A percentile compares a stretch with the other conserved stretches of the same genome.
These are phyloP conservation scores for Scutellospora calospora DNA, from an alignment of 371 early-diverging fungal species.

Conservation along the genomic window DNA sequence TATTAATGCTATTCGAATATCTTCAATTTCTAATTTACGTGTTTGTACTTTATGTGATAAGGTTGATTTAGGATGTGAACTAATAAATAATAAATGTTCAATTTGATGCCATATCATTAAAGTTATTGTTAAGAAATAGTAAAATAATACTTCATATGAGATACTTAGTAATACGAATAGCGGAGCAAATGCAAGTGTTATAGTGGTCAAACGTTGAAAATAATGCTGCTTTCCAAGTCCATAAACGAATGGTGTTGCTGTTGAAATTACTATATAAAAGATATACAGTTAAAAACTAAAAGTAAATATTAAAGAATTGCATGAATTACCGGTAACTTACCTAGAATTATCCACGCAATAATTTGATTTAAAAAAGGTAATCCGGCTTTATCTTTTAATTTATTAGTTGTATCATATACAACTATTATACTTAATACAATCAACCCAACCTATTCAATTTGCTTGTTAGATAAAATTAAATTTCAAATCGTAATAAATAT, in stretches of 20 bases:
- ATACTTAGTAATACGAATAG: constrained; percentile 87
- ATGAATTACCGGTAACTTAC: constrained; percentile 51
- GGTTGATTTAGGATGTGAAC: too few species aligned
- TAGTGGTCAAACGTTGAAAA: constrained; percentile 76
- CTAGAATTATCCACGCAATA: constrained; percentile 73
- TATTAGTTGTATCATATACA: constrained; percentile 62
- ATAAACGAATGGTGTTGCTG: constrained; percentile 70
- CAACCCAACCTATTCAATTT: neutral
- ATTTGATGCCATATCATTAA: constrained; percentile 84
- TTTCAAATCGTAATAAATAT: too few species aligned
- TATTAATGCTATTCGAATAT: constrained; percentile 46
- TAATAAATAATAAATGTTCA: constrained; percentile 59
- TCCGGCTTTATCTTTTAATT: constrained; percentile 66
- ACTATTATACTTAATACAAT: constrained; percentile 54
- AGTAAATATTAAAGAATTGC: neutral
- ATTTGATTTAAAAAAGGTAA: constrained; percentile 76
- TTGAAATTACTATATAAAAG: constrained; percentile 58
- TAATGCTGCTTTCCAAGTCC: constrained; percentile 76
- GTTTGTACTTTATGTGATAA: neutral
- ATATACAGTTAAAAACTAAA: neutral
- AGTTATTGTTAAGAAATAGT: constrained; percentile 78
- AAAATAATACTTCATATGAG: constrained; percentile 91
- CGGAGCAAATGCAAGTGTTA: constrained; percentile 90
- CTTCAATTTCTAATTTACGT: constrained; percentile 14
- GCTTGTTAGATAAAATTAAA: too few species aligned